Evolutionary conservation across 768 basidiomycete species (phyloP).

Genomic region (Cyclocybe aegerita): DNA sequence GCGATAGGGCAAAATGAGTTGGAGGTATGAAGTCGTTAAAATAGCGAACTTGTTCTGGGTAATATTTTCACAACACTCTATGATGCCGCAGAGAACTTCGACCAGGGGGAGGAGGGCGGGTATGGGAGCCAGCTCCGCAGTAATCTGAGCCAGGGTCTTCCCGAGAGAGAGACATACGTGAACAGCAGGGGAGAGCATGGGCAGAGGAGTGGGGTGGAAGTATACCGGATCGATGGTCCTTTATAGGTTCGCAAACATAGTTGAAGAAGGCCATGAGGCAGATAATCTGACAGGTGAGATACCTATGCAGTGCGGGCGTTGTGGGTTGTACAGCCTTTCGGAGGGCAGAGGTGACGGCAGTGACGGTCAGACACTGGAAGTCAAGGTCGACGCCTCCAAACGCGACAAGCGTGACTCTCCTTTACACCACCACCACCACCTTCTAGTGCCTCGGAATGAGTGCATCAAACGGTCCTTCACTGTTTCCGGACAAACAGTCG

Average conservation of each 20-base stretch:
- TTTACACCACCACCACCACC: constrained; percentile 24
- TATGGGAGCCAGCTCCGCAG: constrained; percentile 46
- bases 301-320: too few relatives aligned
- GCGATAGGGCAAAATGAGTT: constrained; percentile 3
- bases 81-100: constrained; percentile 40
- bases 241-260: too few relatives aligned
- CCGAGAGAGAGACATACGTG: constrained; percentile 24
- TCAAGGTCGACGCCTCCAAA: too few relatives aligned
- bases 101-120: constrained; percentile 46
- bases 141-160: constrained; percentile 40
- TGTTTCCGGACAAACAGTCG: constrained; percentile 39
- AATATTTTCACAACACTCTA: constrained; percentile 48
- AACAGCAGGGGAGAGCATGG: not conserved
- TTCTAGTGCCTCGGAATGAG: constrained; percentile 12
- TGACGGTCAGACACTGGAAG: too few relatives aligned
- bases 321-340: too few relatives aligned
- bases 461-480: constrained; percentile 16
- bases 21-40: not conserved
- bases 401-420: too few relatives aligned
- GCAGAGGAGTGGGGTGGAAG: not conserved
- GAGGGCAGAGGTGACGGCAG: too few relatives aligned
- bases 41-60: constrained; percentile 42
- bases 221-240: not conserved
- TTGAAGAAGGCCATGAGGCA: too few relatives aligned
- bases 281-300: too few relatives aligned